A percentile compares a stretch with the other conserved stretches of the same genome.
Evolutionary conservation across 1,284 basidiomycete genomes (phyloP).

Genomic region (Moesziomyces antarcticus): DNA sequence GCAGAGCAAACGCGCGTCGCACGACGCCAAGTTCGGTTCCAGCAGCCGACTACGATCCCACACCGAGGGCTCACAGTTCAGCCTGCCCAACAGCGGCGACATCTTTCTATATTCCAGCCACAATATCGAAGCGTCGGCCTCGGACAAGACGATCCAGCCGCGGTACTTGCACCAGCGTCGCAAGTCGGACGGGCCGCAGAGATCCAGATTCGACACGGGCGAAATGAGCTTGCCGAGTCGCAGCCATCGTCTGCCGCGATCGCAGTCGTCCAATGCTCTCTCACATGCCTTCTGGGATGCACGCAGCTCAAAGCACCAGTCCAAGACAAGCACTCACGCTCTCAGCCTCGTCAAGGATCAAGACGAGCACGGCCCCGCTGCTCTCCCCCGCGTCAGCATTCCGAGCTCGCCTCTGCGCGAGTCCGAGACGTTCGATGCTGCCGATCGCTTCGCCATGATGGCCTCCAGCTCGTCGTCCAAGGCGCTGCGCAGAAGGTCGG

Average conservation of each 20-base stretch:
- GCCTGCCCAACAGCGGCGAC: constrained; percentile 32
- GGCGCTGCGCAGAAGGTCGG: constrained; percentile 31
- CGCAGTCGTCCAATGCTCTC: constrained; percentile 38
- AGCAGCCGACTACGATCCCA: constrained; percentile 26
- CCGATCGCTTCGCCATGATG: constrained; percentile 31
- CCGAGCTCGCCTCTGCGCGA: constrained; percentile 28
- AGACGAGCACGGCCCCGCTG: constrained; percentile 12
- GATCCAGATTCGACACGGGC: constrained; percentile 12
- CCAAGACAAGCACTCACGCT: constrained; percentile 22
- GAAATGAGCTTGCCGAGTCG: constrained; percentile 12
- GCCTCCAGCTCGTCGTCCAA: constrained; percentile 19
- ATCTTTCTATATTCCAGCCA: constrained; percentile 42
- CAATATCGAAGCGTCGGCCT: constrained; percentile 16
- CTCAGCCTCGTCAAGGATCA: constrained; percentile 40
- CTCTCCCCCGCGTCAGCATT: constrained; percentile 1
- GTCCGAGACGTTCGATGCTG: constrained; percentile 13
- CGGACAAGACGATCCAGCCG: constrained; percentile 11
- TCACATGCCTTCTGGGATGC: constrained; percentile 29
- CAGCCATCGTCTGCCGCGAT: constrained; percentile 25
- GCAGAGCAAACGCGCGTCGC: constrained; percentile 37
- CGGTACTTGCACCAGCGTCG: constrained; percentile 40
- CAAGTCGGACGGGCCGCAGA: constrained; percentile 42
- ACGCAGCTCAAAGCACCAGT: constrained; percentile 24
- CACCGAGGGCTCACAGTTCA: constrained; percentile 35
- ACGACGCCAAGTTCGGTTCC: constrained; percentile 19